A percentile compares a stretch with the other conserved stretches of the same genome.
These are phyloP conservation scores for Yamadazyma aaseri DNA, from an alignment of 1,139 yeast genomes.

Conservation along the genomic window DNA sequence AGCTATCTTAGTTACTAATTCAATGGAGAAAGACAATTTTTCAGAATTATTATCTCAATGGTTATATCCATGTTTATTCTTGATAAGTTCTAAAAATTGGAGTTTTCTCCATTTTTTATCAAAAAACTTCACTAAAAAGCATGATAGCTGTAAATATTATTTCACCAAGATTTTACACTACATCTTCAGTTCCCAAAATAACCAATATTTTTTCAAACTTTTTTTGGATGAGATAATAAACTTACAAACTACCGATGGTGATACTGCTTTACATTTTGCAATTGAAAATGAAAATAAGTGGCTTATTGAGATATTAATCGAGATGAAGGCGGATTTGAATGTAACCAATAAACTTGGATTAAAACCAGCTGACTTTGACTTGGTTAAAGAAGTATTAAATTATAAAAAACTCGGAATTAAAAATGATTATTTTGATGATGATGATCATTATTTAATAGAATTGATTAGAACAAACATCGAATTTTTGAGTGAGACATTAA, in stretches of 20 bases:
- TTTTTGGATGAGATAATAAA: conserved; percentile 69
- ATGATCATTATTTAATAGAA: conserved; percentile 31
- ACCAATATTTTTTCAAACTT: conserved; percentile 54
- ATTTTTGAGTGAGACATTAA: conserved; percentile 30
- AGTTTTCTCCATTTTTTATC: conserved; percentile 40
- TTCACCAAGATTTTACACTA: conserved; percentile 76
- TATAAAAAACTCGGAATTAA: conserved; percentile 16
- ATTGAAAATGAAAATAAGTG: conserved; percentile 84
- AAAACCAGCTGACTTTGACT: conserved; percentile 83
- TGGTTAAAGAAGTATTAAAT: conserved; percentile 34
- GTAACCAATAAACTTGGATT: conserved; percentile 82
- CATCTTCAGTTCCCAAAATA: conserved; percentile 48
- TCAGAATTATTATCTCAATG: conserved; percentile 29
- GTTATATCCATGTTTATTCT: conserved; percentile 40
- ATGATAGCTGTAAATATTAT: conserved; percentile 57
- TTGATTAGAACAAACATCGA: conserved; percentile 36
- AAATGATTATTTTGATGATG: conserved; percentile 16
- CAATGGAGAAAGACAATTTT: conserved; percentile 48
- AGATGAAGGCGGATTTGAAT: conserved; percentile 81
- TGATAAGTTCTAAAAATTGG: conserved; percentile 34
- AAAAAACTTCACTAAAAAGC: conserved; percentile 26
- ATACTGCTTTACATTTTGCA: conserved; percentile 85
- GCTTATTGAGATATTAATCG: conserved; percentile 76
- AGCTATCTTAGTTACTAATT: conserved; percentile 42
- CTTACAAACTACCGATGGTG: conserved; percentile 80